Conservation (phyloP, 1,139 yeast species). For the Saccharomycopsis hybrid region DNA sequence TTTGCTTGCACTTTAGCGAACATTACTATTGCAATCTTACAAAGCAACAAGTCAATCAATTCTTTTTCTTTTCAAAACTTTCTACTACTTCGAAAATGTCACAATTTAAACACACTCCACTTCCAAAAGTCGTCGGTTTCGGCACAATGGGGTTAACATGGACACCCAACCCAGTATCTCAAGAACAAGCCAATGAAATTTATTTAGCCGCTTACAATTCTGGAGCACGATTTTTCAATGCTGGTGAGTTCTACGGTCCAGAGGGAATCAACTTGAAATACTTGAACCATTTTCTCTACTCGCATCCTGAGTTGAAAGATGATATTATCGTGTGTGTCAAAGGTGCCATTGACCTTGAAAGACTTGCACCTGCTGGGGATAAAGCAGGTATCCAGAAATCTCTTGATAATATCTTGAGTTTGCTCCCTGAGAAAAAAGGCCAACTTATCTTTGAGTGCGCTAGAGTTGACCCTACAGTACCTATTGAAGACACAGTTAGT, state of each 20-base stretch:
- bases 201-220: conserved; percentile 34
- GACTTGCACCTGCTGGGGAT: conserved; percentile 42
- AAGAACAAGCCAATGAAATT: conserved; percentile 42
- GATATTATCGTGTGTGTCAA: conserved; percentile 58
- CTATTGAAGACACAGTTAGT: conserved; percentile 44
- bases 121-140: conserved; percentile 37
- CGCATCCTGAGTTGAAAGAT: conserved; percentile 47
- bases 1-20: no score
- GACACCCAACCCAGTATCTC: conserved; percentile 37
- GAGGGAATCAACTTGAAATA: conserved; percentile 46
- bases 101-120: no score
- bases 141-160: conserved; percentile 65
- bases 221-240: conserved; percentile 57
- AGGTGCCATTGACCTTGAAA: conserved; percentile 44
- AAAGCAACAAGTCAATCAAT: no score
- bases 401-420: conserved; percentile 42
- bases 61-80: no score
- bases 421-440: conserved; percentile 38
- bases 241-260: conserved; percentile 74
- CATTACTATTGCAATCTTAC: no score
- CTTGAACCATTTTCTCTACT: conserved; percentile 50
- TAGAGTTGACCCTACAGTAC: conserved; percentile 49
- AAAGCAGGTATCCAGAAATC: conserved; percentile 41
- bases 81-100: no score
- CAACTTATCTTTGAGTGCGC: conserved; percentile 52